Evolutionary conservation across 2,329 filamentous ascomycete species (phyloP), one percentile per base, ranked within the genome.

Genomic region (Purpureocillium takamizusanense): DNA sequence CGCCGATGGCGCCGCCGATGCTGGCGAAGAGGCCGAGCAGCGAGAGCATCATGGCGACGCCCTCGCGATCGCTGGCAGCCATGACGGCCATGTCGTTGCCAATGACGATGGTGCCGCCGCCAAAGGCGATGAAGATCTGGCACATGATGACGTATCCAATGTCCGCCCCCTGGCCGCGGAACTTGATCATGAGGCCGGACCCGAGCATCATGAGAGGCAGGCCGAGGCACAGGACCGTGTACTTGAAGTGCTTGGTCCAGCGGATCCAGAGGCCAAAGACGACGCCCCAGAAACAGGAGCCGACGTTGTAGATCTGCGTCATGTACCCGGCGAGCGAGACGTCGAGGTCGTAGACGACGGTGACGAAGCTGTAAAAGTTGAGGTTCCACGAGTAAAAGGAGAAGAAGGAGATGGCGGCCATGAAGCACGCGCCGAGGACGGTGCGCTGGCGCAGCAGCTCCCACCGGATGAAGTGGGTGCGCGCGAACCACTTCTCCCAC

Each of bases 401-500:
- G 14, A 55, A 44, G 39, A 59, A 58, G 18, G 53, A 42, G 6
- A 48, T 41, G 16, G 45, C 44, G 35, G 43, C 46, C 17, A 56
- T 40, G 3, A 53, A 23, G 35, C 50, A 53, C 8, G 50, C 43
- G 6, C 51, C 53, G 13, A 54, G 32, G 17, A 56, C 37, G 28
- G 43, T 53, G 4, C 42, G 44, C 28, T 52, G 46, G 6, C 45
- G 42, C 46, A 69, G 51, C 40, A 70, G 48, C 40, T 53, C 51
- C 42, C 55, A 63, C 2, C 59, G 67, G 23, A 76, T 57, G 43
- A 76, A 63, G 25, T 68, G 68, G 21, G 66, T 61, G 1, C 60
- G 62, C 0, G 71, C 66, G 31, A 69, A 44, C 14, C 62, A 72
- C 16, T 55, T 62, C 50, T 76, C 70, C 55, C 65, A 69, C 3